Evolutionary conservation across 768 basidiomycete genomes (phyloP), one percentile per base, ranked within the genome.

Genomic region (Hericium rajendrae): DNA sequence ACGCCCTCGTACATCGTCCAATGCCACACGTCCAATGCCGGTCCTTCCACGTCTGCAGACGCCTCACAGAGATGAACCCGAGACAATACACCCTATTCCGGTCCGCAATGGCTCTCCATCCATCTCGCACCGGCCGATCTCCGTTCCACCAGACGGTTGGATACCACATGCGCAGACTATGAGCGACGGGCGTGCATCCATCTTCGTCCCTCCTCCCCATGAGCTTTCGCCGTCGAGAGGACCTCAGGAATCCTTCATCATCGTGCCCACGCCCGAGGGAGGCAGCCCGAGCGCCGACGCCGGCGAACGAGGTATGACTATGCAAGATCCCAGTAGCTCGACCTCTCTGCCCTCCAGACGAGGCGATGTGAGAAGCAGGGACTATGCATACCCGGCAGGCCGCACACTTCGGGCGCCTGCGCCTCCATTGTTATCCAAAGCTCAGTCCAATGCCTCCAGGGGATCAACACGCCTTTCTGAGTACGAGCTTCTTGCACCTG

Each of bases 391-490:
- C 28, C 32, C 32, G 9, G 32, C 32, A 10, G 18, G 28, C 22
- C 39, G 28, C 12, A 37, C 40, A 11, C 51, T 38, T 2, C 53
- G n/a, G 46, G 55, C 15, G 39, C 58, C 20, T 51, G 18, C 32
- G 51, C 54, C n/a, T 24, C 51, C 37, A 48, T 12, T 18, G 28
- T 40, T 60, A 13, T 32, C 58, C 15, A 53, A 62, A 53, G 48
- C 53, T 9, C 20, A 48, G 15, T 51, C 57, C 26, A 61, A 57
- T 15, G 22, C 58, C 24, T 62, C 62, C 24, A 60, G 54, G 2
- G 60, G 53, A 15, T 63, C 62, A 51, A 63, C 62, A 6, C 57
- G 54, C 28, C 48, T 63, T 16, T 63, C 62, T 24, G 62, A 63
- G 55, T 63, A 58, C 41, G 62, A 61, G 46, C 26, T 63, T 12